Conservation (phyloP, 202 grass and related monocot species). For the Panicum virgatum region DNA sequence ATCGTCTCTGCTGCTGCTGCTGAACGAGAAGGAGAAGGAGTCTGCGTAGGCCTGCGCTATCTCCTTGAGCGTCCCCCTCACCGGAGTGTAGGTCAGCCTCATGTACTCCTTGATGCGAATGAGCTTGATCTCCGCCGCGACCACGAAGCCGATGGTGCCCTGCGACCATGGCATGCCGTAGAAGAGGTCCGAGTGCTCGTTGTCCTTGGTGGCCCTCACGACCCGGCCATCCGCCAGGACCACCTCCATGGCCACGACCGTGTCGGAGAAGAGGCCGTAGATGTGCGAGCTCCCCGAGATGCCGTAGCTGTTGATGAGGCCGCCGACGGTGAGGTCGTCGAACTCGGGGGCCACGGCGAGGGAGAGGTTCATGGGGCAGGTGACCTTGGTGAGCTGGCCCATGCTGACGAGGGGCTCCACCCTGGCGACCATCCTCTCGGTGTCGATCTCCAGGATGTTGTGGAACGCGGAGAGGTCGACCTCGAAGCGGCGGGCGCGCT, state of each 20-base stretch:
- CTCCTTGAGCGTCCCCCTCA: constrained; percentile 59
- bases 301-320: constrained; percentile 54
- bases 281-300: constrained; percentile 94
- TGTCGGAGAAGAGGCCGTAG: constrained; percentile 92
- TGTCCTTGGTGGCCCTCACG: constrained; percentile 87
- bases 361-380: background rate
- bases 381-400: background rate
- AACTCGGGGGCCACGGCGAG: background rate
- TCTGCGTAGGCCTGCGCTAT: constrained; percentile 68
- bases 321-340: background rate
- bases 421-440: background rate
- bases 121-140: constrained; percentile 89
- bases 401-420: background rate
- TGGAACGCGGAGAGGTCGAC: background rate
- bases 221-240: constrained; percentile 73
- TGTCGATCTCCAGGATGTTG: background rate
- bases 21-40: no score
- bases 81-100: constrained; percentile 74
- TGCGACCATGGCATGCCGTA: constrained; percentile 94
- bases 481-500: background rate
- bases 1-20: no score
- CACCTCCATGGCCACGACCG: constrained; percentile 79
- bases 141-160: constrained; percentile 84
- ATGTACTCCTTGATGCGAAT: constrained; percentile 95
- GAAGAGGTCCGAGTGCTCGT: constrained; percentile 87